Evolutionary conservation across 306 rosid species (phyloP).

Genomic region (Senna siamea): DNA sequence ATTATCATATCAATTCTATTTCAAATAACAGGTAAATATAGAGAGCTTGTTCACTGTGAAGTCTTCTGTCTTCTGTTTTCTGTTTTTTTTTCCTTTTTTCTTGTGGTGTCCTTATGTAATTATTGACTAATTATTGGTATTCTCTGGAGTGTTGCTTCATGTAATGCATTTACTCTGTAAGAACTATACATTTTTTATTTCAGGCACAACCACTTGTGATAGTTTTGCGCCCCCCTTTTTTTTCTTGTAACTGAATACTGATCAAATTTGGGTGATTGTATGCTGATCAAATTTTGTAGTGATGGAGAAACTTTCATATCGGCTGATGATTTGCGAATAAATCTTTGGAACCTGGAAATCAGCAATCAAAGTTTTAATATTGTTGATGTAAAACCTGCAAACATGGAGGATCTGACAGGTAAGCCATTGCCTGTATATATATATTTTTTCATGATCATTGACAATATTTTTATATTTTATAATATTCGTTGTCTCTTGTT

Average conservation of each 20-base stretch:
- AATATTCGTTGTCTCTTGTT: not conserved
- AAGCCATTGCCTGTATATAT: not conserved
- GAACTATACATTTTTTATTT: not conserved
- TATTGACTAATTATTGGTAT: conserved; percentile 23
- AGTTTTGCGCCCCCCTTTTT: not conserved
- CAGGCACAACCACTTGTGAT: too few relatives aligned
- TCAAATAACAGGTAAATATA: conserved; percentile 89
- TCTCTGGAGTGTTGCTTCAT: conserved; percentile 27
- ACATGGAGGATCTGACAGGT: conserved; percentile 99
- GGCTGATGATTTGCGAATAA: conserved; percentile 96
- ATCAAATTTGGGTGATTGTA: conserved; percentile 38
- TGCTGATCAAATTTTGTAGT: conserved; percentile 53
- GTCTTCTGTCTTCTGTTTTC: conserved; percentile 5
- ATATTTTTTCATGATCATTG: not conserved
- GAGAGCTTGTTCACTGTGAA: conserved; percentile 25
- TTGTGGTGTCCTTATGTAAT: not conserved
- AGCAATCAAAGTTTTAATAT: conserved; percentile 98
- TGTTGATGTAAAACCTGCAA: conserved; percentile 96
- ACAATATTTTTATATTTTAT: not conserved
- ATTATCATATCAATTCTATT: conserved; percentile 97
- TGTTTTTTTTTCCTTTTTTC: not conserved
- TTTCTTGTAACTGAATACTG: conserved; percentile 18
- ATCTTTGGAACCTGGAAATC: conserved; percentile 99
- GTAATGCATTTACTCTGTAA: not conserved
- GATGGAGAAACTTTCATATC: conserved; percentile 99